Evolutionary conservation across 1,284 basidiomycete genomes (phyloP).

Genomic region (Moniliella sp.): DNA sequence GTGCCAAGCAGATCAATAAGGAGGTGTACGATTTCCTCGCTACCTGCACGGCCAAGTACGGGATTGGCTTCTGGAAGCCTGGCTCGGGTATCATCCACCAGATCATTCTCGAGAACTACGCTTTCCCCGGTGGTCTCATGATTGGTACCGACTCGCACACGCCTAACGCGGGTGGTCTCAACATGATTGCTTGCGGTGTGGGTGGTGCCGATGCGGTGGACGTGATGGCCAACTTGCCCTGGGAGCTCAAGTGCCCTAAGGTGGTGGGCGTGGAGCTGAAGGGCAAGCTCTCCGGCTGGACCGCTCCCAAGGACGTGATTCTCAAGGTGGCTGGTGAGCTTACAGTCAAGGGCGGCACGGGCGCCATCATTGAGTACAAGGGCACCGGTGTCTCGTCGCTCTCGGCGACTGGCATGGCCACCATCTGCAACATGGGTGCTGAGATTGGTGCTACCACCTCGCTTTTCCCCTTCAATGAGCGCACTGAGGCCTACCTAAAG

Average conservation of each 20-base stretch:
- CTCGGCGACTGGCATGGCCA: slow-evolving; percentile 97
- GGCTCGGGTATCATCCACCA: slow-evolving; percentile 61
- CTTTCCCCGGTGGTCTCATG: slow-evolving; percentile 95
- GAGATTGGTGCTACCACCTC: slow-evolving; percentile 98
- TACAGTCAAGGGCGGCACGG: slow-evolving; percentile 34
- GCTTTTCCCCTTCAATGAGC: slow-evolving; percentile 89
- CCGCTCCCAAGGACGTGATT: slow-evolving; percentile 59
- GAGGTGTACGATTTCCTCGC: slow-evolving; percentile 99
- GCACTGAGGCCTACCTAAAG: slow-evolving; percentile 76
- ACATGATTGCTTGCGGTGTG: slow-evolving; percentile 96
- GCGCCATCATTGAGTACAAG: slow-evolving; percentile 35
- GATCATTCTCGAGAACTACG: slow-evolving; percentile 84
- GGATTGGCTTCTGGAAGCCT: slow-evolving; percentile 97
- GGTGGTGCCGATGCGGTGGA: slow-evolving; percentile 98
- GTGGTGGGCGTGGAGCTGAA: slow-evolving; percentile 91
- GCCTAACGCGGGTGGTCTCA: slow-evolving; percentile 93
- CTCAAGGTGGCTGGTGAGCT: slow-evolving; percentile 33
- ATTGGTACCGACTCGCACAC: slow-evolving; percentile 99
- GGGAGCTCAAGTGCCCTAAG: slow-evolving; percentile 98
- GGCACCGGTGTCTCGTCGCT: slow-evolving; percentile 66
- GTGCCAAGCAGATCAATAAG: slow-evolving; percentile 83
- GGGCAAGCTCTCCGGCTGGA: slow-evolving; percentile 88
- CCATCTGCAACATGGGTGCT: slow-evolving; percentile 99
- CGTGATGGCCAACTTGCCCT: slow-evolving; percentile 88
- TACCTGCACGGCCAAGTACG: slow-evolving; percentile 91